phyloP scores from a whole-genome alignment of 331 rosid genomes.

The Malus hybrid region DNA sequence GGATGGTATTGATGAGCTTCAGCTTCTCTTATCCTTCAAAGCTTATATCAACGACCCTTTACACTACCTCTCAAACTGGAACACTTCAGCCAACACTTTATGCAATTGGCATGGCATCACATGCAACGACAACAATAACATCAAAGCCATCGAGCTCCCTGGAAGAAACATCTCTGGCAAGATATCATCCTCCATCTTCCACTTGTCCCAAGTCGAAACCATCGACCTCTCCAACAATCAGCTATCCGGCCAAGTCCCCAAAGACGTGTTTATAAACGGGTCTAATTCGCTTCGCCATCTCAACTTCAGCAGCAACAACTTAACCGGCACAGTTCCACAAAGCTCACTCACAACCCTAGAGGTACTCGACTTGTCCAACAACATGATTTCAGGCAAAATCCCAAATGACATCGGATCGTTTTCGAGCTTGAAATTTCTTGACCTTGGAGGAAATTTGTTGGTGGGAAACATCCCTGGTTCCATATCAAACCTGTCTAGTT shows the following conservation, averaged over 20 bases:
- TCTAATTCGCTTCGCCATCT: conserved; percentile 41
- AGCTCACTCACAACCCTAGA: conserved; percentile 32
- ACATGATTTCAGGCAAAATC: conserved; percentile 71
- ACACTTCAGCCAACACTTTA: conserved; percentile 15
- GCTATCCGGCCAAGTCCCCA: conserved; percentile 35
- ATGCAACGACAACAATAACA: conserved; percentile 39
- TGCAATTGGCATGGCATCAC: conserved; percentile 72
- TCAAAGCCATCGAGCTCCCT: conserved; percentile 39
- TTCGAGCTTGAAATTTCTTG: conserved; percentile 48
- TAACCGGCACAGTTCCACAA: conserved; percentile 57
- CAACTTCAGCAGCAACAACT: conserved; percentile 79
- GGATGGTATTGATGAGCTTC: conserved; percentile 22
- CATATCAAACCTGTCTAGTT: conserved; percentile 39
- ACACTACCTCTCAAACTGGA: conserved; percentile 67
- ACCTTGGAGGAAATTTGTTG: conserved; percentile 76
- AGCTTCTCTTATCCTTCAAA: conserved; percentile 72
- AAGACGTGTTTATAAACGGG: conserved; percentile 9
- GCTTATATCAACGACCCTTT: conserved; percentile 54
- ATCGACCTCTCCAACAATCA: conserved; percentile 81
- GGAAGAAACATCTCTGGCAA: conserved; percentile 60
- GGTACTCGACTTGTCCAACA: conserved; percentile 74
- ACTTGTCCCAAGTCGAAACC: conserved; percentile 27
- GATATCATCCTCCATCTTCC: conserved; percentile 43
- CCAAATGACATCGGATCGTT: conserved; percentile 54
- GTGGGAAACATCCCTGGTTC: conserved; percentile 63